Evolutionary conservation across 2,329 filamentous ascomycete genomes (phyloP).

Genomic region (Cladosporium sp.): DNA sequence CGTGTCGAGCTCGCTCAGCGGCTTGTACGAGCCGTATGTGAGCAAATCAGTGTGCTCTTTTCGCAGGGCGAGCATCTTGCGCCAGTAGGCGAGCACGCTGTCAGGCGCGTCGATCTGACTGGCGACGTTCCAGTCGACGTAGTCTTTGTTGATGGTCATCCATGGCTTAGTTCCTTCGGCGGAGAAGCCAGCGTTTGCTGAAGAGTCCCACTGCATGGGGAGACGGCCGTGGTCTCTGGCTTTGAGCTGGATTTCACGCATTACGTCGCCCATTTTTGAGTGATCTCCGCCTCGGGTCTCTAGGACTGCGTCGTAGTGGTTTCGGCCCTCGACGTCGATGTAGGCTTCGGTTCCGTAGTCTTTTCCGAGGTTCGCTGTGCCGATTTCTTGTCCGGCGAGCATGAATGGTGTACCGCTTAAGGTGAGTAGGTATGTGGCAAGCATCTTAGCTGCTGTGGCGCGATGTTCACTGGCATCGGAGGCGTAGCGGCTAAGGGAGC

Average conservation of each 20-base stretch:
- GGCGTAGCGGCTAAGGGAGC: constrained; percentile 57
- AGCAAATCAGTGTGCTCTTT: constrained; percentile 27
- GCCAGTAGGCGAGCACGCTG: constrained; percentile 60
- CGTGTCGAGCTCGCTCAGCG: constrained; percentile 22
- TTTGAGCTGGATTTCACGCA: constrained; percentile 49
- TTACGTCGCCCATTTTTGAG: constrained; percentile 22
- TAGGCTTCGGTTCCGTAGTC: constrained; percentile 37
- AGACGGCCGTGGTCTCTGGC: constrained; percentile 67
- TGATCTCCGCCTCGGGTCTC: constrained; percentile 39
- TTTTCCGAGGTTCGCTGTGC: constrained; percentile 55
- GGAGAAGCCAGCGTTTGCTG: constrained; percentile 63
- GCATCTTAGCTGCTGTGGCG: constrained; percentile 55
- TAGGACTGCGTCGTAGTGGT: constrained; percentile 51
- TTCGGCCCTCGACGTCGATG: constrained; percentile 52
- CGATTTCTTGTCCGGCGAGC: constrained; percentile 68
- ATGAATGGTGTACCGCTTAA: constrained; percentile 54
- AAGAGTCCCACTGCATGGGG: constrained; percentile 67
- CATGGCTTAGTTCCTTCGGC: constrained; percentile 57
- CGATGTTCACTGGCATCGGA: constrained; percentile 51
- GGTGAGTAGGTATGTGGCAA: constrained; percentile 33
- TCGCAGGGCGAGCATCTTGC: constrained; percentile 32
- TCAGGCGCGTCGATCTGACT: constrained; percentile 52
- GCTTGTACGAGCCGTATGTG: constrained; percentile 27
- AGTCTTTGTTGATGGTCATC: constrained; percentile 68
- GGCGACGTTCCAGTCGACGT: constrained; percentile 60